Percentiles rank a stretch among this genome's conserved stretches.
Conservation (phyloP, 352 stramenopile genomes). For the Pythium scleroteichum region DNA sequence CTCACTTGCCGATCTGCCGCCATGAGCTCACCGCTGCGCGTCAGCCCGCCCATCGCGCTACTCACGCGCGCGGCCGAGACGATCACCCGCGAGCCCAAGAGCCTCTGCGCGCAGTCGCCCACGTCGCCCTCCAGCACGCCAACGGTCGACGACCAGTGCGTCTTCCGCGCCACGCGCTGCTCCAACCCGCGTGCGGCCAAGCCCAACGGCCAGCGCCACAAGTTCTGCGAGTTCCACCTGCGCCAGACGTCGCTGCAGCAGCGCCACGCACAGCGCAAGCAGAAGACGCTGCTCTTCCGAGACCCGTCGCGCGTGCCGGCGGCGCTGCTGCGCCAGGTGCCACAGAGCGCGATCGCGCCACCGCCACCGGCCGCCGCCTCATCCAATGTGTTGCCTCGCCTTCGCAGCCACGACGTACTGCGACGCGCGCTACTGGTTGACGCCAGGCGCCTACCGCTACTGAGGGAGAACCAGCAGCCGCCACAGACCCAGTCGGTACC, state of each 20-base stretch:
- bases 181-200: constrained; percentile 29
- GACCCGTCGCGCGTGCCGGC: constrained; percentile 17
- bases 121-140: neutral
- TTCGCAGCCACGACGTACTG: constrained; percentile 17
- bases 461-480: neutral
- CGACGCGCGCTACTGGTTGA: constrained; percentile 9
- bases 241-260: constrained; percentile 14
- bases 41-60: constrained; percentile 4
- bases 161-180: constrained; percentile 15
- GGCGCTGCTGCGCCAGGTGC: constrained; percentile 15
- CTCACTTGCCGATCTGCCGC: neutral
- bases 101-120: neutral
- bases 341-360: neutral
- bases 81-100: neutral
- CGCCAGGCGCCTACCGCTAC: neutral
- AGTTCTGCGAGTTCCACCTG: constrained; percentile 34
- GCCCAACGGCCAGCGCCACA: constrained; percentile 29
- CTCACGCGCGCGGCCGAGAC: neutral
- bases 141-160: constrained; percentile 4
- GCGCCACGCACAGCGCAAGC: constrained; percentile 10
- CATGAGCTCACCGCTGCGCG: neutral
- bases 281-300: constrained; percentile 16
- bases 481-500: too few species aligned
- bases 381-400: constrained; percentile 1
- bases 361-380: neutral